These are phyloP conservation scores for Paraphoma chrysanthemicola DNA, from an alignment of 2,329 filamentous ascomycete genomes.

Conservation along the genomic window DNA sequence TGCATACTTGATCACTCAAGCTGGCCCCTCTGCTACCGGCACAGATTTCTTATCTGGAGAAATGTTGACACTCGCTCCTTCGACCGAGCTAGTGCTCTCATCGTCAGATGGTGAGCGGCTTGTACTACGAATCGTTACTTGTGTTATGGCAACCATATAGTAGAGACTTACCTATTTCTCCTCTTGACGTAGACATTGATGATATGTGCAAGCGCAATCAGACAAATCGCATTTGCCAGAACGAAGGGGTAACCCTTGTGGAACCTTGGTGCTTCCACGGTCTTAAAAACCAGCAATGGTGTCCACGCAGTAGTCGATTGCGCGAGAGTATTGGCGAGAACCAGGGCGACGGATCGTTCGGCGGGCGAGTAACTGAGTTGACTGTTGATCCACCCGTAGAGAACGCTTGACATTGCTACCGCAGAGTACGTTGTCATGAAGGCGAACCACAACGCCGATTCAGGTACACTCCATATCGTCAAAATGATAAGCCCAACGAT, in stretches of 20 bases:
- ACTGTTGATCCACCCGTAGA: constrained; percentile 65
- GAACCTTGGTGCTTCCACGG: constrained; percentile 53
- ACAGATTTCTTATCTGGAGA: constrained; percentile 3
- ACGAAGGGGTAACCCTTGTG: constrained; percentile 54
- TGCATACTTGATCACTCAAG: neutral
- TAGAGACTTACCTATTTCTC: constrained; percentile 9
- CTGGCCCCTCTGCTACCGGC: constrained; percentile 1
- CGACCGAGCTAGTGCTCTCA: constrained; percentile 13
- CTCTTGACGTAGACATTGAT: constrained; percentile 20
- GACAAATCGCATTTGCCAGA: constrained; percentile 46
- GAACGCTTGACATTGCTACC: constrained; percentile 61
- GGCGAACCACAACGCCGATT: constrained; percentile 62
- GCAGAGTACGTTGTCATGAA: constrained; percentile 60
- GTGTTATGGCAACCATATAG: neutral
- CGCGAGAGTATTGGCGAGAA: constrained; percentile 61
- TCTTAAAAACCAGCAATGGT: constrained; percentile 59
- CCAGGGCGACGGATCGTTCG: constrained; percentile 58
- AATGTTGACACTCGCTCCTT: constrained; percentile 2
- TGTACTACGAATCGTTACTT: constrained; percentile 1
- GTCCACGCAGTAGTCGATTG: constrained; percentile 66
- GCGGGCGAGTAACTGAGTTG: constrained; percentile 55
- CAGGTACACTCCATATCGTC: constrained; percentile 63
- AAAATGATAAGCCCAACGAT: constrained; percentile 62
- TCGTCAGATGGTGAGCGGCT: constrained; percentile 1
- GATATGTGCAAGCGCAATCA: constrained; percentile 39